Base-by-base conservation (phyloP, 148 eudicot species). In the Vaccinium macrocarpon region DNA sequence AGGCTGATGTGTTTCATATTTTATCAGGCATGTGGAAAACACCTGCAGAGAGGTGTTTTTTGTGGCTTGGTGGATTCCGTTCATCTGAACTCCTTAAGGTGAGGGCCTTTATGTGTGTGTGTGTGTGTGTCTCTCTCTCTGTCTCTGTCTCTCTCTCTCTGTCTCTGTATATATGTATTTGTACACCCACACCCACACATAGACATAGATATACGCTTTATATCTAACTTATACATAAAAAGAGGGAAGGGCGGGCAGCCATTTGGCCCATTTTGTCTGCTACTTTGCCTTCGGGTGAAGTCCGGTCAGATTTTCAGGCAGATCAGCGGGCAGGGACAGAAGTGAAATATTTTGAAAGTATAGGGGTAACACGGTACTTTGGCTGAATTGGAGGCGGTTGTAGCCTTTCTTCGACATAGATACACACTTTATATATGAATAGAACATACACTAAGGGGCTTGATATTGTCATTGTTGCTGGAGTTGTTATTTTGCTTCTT, bases 21-120 rank as follows among this genome's bases (percentile, higher is more conserved):
- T 76, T 87, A 83, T 90, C 92, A 4, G 92, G 92, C 86, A 89
- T 89, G 92, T 90, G 92, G 92, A 84, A 86, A 25, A 88, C 92
- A 77, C 92, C 92, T 25, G 91, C 91, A 15, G 92, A 90, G 81
- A 84, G 92, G 83, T 90, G 91, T 78, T 90, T 90, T 84, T 52
- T 90, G 68, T 90, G 92, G 92, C 88, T 90, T 68, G 92, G 91
- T 59, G 92, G 92, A 23, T 90, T 88, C 81, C 89, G 92, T 19
- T 87, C 92, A 8, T 90, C 92, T n/a, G 91, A 90, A 81, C 76
- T 90, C 15, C 91, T 90, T 23, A 89, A 90, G 88, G 92, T 90
- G 72, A 52, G 80, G 6, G 68, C 70, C 29, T 42, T 42, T 6
- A 42, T 32, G 35, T 32, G 35, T 32, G 2, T 32, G 2, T 32